Conservation (phyloP, 257 asterid genomes). For the Fraxinus cuspidata region DNA sequence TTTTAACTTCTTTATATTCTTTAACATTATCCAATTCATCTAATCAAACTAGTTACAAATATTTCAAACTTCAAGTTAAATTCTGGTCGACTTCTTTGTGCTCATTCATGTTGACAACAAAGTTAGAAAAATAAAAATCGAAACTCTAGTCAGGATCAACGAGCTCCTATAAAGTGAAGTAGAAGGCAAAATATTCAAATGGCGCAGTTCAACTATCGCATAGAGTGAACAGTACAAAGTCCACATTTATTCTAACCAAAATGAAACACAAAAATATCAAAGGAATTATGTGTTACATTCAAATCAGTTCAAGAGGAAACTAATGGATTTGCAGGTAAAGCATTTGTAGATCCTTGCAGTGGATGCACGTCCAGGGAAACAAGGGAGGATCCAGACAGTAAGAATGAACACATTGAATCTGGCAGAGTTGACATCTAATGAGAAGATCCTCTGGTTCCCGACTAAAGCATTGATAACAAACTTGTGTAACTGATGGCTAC, state of each 20-base stretch:
- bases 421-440: slow-evolving; percentile 53
- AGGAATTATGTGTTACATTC: neutral
- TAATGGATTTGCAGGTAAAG: slow-evolving; percentile 42
- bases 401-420: slow-evolving; percentile 56
- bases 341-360: slow-evolving; percentile 72
- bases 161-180: too few relatives aligned
- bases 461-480: slow-evolving; percentile 58
- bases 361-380: slow-evolving; percentile 73
- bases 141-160: too few relatives aligned
- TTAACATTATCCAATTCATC: too few relatives aligned
- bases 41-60: too few relatives aligned
- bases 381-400: slow-evolving; percentile 90
- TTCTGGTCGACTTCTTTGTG: too few relatives aligned
- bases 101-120: too few relatives aligned
- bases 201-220: too few relatives aligned
- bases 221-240: neutral
- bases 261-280: neutral
- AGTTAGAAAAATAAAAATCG: too few relatives aligned
- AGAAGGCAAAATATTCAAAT: too few relatives aligned
- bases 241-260: neutral
- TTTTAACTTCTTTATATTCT: too few relatives aligned
- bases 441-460: slow-evolving; percentile 90
- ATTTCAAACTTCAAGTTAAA: too few relatives aligned
- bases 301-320: slow-evolving; percentile 5
- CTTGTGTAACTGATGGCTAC: slow-evolving; percentile 46